A percentile compares a stretch with the other conserved stretches of the same genome.
phyloP scores from a whole-genome alignment of 1,139 yeast species.

The Sugiyamaella pinicola region DNA sequence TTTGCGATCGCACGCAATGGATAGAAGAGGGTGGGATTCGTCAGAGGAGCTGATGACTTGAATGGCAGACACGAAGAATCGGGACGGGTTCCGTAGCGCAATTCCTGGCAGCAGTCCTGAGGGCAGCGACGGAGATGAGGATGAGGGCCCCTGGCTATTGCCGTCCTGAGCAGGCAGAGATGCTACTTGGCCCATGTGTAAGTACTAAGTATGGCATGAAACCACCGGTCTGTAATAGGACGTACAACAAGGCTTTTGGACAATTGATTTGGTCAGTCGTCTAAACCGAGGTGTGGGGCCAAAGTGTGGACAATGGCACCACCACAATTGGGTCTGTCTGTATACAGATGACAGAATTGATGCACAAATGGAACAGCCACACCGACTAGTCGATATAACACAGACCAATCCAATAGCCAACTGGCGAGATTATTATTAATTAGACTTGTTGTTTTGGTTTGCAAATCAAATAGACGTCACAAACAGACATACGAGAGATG shows the following conservation, averaged over 20 bases:
- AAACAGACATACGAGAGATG: no score
- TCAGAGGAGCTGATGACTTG: slow-evolving; percentile 20
- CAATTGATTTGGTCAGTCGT: not conserved
- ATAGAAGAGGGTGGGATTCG: slow-evolving; percentile 10
- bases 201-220: not conserved
- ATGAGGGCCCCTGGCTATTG: not conserved
- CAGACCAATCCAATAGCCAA: no score
- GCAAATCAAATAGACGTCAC: no score
- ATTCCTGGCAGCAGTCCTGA: slow-evolving; percentile 26
- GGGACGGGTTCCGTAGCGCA: slow-evolving; percentile 29
- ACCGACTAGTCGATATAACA: no score
- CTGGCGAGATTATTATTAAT: no score
- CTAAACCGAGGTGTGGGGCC: not conserved
- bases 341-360: no score
- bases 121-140: slow-evolving; percentile 3
- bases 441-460: no score
- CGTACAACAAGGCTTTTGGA: not conserved
- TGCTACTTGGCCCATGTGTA: slow-evolving; percentile 34
- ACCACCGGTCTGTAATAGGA: not conserved
- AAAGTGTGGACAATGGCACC: no score
- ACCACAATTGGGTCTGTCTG: no score
- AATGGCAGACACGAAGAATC: slow-evolving; percentile 30
- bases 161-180: slow-evolving; percentile 29
- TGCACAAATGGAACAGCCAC: no score
- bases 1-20: slow-evolving; percentile 19